Conservation (phyloP, 371 early-diverging fungal species). For the Actinomortierella ambigua region DNA sequence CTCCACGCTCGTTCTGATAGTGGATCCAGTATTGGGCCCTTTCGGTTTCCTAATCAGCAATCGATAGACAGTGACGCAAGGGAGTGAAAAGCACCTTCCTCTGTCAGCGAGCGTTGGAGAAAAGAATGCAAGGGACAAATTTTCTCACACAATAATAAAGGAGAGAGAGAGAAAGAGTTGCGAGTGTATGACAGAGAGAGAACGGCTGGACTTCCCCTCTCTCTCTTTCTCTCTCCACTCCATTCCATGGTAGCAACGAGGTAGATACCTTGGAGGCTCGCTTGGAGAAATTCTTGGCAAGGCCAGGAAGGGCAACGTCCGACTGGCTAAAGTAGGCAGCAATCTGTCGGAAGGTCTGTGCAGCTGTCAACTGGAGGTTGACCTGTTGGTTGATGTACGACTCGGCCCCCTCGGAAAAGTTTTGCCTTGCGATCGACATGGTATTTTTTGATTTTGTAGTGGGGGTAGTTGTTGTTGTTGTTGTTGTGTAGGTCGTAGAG, state of each 20-base stretch:
- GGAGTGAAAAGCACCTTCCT: too few relatives aligned
- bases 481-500: not conserved
- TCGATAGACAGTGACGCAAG: not conserved
- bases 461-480: not conserved
- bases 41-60: slow-evolving; percentile 52
- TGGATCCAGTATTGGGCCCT: slow-evolving; percentile 59
- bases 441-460: not conserved
- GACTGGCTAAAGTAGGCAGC: slow-evolving; percentile 61
- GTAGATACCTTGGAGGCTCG: slow-evolving; percentile 53
- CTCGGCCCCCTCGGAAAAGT: slow-evolving; percentile 61
- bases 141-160: not conserved
- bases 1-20: slow-evolving; percentile 64
- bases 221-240: too few relatives aligned
- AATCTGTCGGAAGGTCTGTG: slow-evolving; percentile 64
- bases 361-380: slow-evolving; percentile 63
- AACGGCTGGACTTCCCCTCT: not conserved
- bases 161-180: not conserved
- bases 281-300: slow-evolving; percentile 65
- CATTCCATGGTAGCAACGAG: not conserved
- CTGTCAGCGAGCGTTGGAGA: too few relatives aligned
- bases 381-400: slow-evolving; percentile 68
- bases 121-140: too few relatives aligned
- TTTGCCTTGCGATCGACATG: slow-evolving; percentile 71
- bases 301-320: slow-evolving; percentile 62
- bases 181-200: not conserved